Evolutionary conservation across 2,329 filamentous ascomycete species (phyloP).

Genomic region (Ophiostoma quercus): DNA sequence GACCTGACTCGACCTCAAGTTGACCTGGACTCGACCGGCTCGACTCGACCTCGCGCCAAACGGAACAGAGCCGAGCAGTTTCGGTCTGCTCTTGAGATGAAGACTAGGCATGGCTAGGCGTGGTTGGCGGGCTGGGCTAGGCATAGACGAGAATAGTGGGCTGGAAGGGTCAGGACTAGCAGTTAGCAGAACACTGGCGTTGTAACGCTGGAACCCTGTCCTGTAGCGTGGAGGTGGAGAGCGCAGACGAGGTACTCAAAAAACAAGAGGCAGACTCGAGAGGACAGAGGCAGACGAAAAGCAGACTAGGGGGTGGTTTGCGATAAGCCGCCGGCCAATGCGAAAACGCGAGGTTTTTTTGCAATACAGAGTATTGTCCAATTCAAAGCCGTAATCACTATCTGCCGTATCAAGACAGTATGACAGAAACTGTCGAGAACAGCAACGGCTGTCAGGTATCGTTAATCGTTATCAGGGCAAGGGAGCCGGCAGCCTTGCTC

Average conservation of each 20-base stretch:
- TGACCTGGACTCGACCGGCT: not conserved
- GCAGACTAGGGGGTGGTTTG: not conserved
- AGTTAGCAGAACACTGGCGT: not conserved
- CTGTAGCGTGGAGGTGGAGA: not conserved
- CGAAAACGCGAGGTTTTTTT: not conserved
- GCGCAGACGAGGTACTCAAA: too few species aligned
- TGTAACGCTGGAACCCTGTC: not conserved
- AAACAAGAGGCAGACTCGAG: too few species aligned
- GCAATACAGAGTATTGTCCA: constrained; percentile 19
- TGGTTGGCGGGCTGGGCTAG: not conserved
- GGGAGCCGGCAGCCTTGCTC: constrained; percentile 21
- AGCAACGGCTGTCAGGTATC: constrained; percentile 1
- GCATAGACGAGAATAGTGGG: not conserved
- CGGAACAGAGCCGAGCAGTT: not conserved
- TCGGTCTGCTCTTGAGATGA: not conserved
- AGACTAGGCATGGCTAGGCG: not conserved
- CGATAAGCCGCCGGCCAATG: constrained; percentile 18
- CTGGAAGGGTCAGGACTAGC: not conserved
- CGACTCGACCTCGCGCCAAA: not conserved
- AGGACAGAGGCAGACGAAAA: too few species aligned
- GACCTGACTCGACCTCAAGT: not conserved
- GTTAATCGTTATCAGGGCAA: constrained; percentile 7
- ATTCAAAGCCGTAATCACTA: constrained; percentile 26
- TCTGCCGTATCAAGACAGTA: not conserved
- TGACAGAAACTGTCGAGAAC: not conserved